phyloP scores from a whole-genome alignment of 805 yeast species.

The Clavispora carvajalis region DNA sequence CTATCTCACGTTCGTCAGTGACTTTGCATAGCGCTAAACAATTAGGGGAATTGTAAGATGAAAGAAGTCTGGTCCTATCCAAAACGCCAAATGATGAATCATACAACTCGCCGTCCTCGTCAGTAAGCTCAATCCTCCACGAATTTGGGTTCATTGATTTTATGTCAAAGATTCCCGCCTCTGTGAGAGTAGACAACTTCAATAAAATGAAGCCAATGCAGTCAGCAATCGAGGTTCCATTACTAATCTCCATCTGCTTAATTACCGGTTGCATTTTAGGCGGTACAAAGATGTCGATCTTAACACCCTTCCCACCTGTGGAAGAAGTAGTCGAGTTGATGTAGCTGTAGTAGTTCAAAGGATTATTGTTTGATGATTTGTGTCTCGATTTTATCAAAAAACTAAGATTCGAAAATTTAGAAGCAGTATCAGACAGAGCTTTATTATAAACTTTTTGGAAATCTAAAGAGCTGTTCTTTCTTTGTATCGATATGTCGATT shows the following conservation, averaged over 20 bases:
- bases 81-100: constrained; percentile 83
- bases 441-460: constrained; percentile 11
- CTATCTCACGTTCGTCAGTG: constrained; percentile 36
- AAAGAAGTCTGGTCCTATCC: constrained; percentile 59
- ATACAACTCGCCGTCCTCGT: constrained; percentile 89
- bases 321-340: constrained; percentile 24
- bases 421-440: constrained; percentile 4
- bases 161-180: constrained; percentile 9
- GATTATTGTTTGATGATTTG: constrained; percentile 34
- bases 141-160: constrained; percentile 49
- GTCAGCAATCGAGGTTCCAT: constrained; percentile 29
- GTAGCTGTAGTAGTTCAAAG: constrained; percentile 40
- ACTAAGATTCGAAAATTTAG: constrained; percentile 19
- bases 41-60: constrained; percentile 68
- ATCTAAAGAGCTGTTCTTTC: constrained; percentile 6
- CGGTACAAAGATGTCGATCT: constrained; percentile 28
- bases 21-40: constrained; percentile 76
- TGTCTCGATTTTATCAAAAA: constrained; percentile 36
- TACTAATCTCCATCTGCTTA: constrained; percentile 18
- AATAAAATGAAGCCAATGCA: constrained; percentile 38
- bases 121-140: constrained; percentile 79
- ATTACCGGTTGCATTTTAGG: constrained; percentile 25
- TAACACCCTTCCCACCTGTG: constrained; percentile 9
- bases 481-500: background rate
- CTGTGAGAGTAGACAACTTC: constrained; percentile 20